phyloP scores from a whole-genome alignment of 2,329 filamentous ascomycete genomes.

The Fusarium sarcochroum region DNA sequence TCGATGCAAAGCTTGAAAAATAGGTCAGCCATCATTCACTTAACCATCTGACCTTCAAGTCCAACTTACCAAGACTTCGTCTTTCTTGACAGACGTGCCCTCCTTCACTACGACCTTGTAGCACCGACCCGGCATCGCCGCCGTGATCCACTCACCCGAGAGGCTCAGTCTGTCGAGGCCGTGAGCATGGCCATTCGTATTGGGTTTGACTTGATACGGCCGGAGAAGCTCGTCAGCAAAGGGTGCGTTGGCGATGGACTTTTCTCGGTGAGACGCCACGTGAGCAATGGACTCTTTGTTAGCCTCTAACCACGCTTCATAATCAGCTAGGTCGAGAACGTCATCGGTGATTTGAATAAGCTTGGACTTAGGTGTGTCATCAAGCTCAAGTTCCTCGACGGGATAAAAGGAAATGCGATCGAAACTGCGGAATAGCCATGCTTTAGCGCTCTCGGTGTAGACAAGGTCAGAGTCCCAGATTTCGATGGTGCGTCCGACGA shows the following conservation, averaged over 20 bases:
- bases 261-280: conserved; percentile 38
- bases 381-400: conserved; percentile 49
- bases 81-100: conserved; percentile 45
- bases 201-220: conserved; percentile 43
- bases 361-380: conserved; percentile 39
- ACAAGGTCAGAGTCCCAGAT: conserved; percentile 51
- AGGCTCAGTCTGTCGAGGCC: conserved; percentile 1
- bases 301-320: conserved; percentile 51
- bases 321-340: conserved; percentile 49
- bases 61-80: conserved; percentile 49
- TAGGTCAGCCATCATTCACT: conserved; percentile 6
- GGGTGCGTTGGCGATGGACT: conserved; percentile 47
- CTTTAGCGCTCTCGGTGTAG: conserved; percentile 10
- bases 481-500: conserved; percentile 54
- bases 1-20: conserved; percentile 50
- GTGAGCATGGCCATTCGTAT: not conserved
- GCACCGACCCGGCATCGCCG: conserved; percentile 54
- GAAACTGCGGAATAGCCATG: conserved; percentile 52
- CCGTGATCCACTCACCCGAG: conserved; percentile 47
- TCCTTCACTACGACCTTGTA: conserved; percentile 51
- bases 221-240: conserved; percentile 50
- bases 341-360: conserved; percentile 49
- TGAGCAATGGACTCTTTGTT: conserved; percentile 48
- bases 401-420: conserved; percentile 54
- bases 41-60: not conserved